Conservation (phyloP, 805 yeast genomes). For the Blastobotrys mokoenaii region DNA sequence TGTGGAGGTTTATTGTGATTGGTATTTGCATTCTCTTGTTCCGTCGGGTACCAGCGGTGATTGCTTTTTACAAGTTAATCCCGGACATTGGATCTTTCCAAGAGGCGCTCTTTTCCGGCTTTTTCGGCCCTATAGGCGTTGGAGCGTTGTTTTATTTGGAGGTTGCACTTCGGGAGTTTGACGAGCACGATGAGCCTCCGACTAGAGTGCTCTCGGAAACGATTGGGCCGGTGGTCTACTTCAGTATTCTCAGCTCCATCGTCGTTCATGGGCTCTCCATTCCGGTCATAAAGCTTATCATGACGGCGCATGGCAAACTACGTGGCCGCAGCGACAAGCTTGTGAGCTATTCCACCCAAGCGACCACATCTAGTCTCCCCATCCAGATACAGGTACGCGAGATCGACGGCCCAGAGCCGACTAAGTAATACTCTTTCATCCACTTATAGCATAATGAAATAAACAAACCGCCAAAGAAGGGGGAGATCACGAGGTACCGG, state of each 20-base stretch:
- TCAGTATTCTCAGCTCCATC: conserved; percentile 61
- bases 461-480: too few relatives aligned
- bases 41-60: conserved; percentile 28
- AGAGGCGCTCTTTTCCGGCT: conserved; percentile 66
- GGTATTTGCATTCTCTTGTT: conserved; percentile 27
- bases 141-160: conserved; percentile 53
- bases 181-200: conserved; percentile 18
- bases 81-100: conserved; percentile 58
- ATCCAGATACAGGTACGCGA: too few relatives aligned
- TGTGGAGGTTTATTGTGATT: conserved; percentile 29
- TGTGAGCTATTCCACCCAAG: too few relatives aligned
- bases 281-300: too few relatives aligned
- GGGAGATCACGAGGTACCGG: too few relatives aligned
- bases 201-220: conserved; percentile 38
- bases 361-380: too few relatives aligned
- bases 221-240: conserved; percentile 64
- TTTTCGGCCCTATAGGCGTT: conserved; percentile 71
- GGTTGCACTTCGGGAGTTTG: conserved; percentile 34
- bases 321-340: too few relatives aligned
- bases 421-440: too few relatives aligned
- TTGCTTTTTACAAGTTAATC: conserved; percentile 45
- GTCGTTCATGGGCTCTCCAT: conserved; percentile 55
- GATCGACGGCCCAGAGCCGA: too few relatives aligned
- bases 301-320: too few relatives aligned
- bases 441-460: too few relatives aligned